These are phyloP conservation scores for Suillus spraguei DNA, from an alignment of 768 basidiomycete species.

Conservation along the genomic window DNA sequence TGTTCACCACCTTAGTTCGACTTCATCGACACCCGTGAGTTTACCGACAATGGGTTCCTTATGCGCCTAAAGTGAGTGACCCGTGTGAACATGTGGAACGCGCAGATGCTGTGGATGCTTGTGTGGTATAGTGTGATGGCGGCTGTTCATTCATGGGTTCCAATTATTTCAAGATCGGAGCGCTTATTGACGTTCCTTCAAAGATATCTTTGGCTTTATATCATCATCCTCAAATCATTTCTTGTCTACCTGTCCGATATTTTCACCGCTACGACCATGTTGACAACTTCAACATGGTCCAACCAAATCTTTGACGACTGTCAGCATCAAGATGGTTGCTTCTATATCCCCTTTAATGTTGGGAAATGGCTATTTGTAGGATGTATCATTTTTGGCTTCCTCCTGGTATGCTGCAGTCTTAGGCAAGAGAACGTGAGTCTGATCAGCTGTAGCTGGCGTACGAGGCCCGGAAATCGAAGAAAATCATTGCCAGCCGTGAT, in stretches of 20 bases:
- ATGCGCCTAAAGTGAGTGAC: slow-evolving; percentile 81
- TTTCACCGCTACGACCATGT: slow-evolving; percentile 96
- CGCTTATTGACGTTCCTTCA: slow-evolving; percentile 17
- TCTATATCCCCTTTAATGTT: slow-evolving; percentile 83
- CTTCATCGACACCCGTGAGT: slow-evolving; percentile 93
- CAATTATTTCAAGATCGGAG: neutral
- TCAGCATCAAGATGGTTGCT: slow-evolving; percentile 62
- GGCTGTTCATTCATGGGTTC: neutral
- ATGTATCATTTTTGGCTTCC: slow-evolving; percentile 98
- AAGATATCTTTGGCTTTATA: slow-evolving; percentile 93
- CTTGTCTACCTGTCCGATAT: slow-evolving; percentile 97
- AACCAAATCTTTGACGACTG: slow-evolving; percentile 89
- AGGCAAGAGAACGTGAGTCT: slow-evolving; percentile 14
- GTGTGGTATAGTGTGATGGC: neutral
- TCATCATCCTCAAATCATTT: slow-evolving; percentile 93
- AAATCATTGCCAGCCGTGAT: slow-evolving; percentile 93
- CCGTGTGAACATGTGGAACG: neutral
- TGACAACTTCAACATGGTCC: slow-evolving; percentile 88
- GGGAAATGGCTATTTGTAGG: slow-evolving; percentile 98
- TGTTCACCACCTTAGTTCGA: slow-evolving; percentile 68
- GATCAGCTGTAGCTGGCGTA: slow-evolving; percentile 70
- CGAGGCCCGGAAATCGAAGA: slow-evolving; percentile 89
- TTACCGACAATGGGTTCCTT: slow-evolving; percentile 81
- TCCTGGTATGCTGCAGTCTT: slow-evolving; percentile 60
- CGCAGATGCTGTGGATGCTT: neutral